Base-by-base conservation (phyloP, 1,284 basidiomycete genomes). In the Anthracocystis walkeri region DNA sequence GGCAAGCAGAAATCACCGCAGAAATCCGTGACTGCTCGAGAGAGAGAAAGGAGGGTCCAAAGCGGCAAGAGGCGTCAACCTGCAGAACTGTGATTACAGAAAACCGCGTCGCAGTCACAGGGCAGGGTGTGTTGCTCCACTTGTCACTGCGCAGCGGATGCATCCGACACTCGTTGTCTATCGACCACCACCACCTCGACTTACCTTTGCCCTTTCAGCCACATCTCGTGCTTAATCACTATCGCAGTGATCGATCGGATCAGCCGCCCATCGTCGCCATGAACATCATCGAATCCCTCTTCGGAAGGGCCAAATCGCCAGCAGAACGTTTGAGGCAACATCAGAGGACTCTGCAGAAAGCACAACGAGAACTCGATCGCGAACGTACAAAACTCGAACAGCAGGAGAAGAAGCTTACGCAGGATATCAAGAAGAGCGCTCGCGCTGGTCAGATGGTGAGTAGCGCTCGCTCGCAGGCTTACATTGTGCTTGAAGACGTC, bases 321-420 rank as follows among this genome's bases (percentile, higher is more conserved):
- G 95, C 96, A 29, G 96, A 99, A 87, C 91, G 95, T 65, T 89
- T 99, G 72, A 91, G 96, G 61, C 93, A 97, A 86, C 95, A 99
- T 86, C 96, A 99, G 85, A 91, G 96, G 44, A 90, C 94, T 3
- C 90, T 99, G 56, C 92, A 94, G 54, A 97, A 98, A 85, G 96
- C 97, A 12, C 95, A 97, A 86, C 91, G 96, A 53, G 96, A 99
- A 86, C 91, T 99, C 51, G 96, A 99, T 86, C 90, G 97, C 62
- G 96, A 99, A 87, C 91, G 94, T 63, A 89, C 89, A 42, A 99
- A 97, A 87, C 91, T 99, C 59, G 97, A 99, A 86, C 91, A 92
- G 83, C 93, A 95, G 85, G 87, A 87, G 79, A 87, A 87, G 82
- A 86, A 87, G 71, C 82, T 87, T 41, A 79, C 86, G n/a, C 70